A percentile compares a stretch with the other conserved stretches of the same genome.
Evolutionary conservation across 345 rosid species (phyloP).

Genomic region (Eutrema japonicum): DNA sequence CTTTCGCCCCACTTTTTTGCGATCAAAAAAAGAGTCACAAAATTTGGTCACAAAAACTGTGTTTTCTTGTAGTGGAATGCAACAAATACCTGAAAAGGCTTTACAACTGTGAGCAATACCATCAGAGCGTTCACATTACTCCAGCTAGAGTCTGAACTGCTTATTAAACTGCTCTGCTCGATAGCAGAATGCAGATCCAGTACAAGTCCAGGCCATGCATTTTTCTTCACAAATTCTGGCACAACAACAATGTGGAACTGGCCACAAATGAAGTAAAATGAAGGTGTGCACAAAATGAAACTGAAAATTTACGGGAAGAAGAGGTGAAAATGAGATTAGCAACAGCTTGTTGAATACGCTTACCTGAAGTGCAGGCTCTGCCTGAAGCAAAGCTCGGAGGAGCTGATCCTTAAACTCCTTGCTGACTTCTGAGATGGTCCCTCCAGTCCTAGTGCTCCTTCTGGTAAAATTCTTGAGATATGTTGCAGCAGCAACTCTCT

Average conservation of each 20-base stretch:
- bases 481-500: constrained; percentile 73
- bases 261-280: constrained; percentile 32
- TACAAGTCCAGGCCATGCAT: constrained; percentile 83
- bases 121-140: constrained; percentile 62
- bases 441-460: constrained; percentile 47
- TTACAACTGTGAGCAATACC: constrained; percentile 65
- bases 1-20: no score
- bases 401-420: constrained; percentile 81
- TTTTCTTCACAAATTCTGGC: constrained; percentile 68
- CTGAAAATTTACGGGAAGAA: neutral
- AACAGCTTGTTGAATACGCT: constrained; percentile 5
- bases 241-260: constrained; percentile 68
- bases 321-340: neutral
- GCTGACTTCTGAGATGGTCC: constrained; percentile 50
- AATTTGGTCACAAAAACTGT: no score
- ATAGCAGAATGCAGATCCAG: constrained; percentile 64
- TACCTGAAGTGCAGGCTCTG: constrained; percentile 67
- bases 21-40: no score
- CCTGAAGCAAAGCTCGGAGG: constrained; percentile 62
- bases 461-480: constrained; percentile 74
- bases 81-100: constrained; percentile 78
- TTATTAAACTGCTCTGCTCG: constrained; percentile 58
- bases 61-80: neutral
- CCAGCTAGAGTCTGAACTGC: constrained; percentile 51
- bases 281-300: constrained; percentile 14